Evolutionary conservation across 768 basidiomycete genomes (phyloP).

Genomic region (Lactarius psammicola): DNA sequence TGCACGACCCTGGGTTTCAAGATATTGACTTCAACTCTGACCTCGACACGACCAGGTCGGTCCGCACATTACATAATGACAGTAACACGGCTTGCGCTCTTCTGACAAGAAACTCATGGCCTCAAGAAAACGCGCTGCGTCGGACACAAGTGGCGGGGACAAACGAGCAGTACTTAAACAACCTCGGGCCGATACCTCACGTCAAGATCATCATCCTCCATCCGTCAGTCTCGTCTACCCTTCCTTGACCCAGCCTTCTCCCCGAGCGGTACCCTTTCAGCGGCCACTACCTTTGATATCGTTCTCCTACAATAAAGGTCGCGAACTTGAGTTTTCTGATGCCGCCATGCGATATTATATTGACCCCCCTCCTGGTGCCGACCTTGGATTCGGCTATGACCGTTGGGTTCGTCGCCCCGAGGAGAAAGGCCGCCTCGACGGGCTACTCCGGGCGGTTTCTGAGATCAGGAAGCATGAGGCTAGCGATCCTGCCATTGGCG

Average conservation of each 20-base stretch:
- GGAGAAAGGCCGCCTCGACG: slow-evolving; percentile 64
- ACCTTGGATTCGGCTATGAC: slow-evolving; percentile 70
- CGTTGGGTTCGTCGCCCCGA: slow-evolving; percentile 68
- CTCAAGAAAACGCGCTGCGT: slow-evolving; percentile 21
- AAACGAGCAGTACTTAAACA: not conserved
- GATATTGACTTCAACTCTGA: not conserved
- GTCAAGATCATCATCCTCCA: not conserved
- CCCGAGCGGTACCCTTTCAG: slow-evolving; percentile 51
- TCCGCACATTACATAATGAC: not conserved
- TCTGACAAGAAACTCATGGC: slow-evolving; percentile 9
- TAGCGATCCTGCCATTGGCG: slow-evolving; percentile 47
- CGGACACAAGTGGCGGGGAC: not conserved
- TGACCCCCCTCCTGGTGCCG: slow-evolving; percentile 61
- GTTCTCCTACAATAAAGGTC: slow-evolving; percentile 65
- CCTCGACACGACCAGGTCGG: not conserved
- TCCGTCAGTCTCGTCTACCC: slow-evolving; percentile 30
- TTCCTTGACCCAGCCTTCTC: slow-evolving; percentile 18
- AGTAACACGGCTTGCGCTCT: not conserved
- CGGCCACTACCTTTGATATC: slow-evolving; percentile 65
- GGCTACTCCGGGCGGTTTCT: slow-evolving; percentile 58
- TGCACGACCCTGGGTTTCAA: not conserved
- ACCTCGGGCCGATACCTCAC: not conserved
- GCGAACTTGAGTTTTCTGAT: slow-evolving; percentile 61
- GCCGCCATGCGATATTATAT: slow-evolving; percentile 70
- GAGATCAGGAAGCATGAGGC: slow-evolving; percentile 41